Evolutionary conservation across 805 yeast genomes (phyloP).

Genomic region (Candida xyloterini): DNA sequence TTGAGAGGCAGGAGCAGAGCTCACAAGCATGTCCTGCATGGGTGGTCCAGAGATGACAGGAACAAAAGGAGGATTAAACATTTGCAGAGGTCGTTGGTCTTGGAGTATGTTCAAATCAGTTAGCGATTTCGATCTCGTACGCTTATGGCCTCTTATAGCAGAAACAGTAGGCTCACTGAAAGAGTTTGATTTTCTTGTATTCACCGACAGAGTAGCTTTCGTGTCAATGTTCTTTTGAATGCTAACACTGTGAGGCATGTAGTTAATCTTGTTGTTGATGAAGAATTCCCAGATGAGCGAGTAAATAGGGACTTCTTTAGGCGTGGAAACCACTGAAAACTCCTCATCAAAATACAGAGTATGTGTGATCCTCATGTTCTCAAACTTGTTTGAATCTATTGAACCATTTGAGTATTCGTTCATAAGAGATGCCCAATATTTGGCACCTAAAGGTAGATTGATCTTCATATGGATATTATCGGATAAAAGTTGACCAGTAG

Average conservation of each 20-base stretch:
- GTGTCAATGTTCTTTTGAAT: constrained; percentile 8
- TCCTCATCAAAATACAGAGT: constrained; percentile 31
- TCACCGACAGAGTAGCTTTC: not conserved
- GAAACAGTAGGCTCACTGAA: not conserved
- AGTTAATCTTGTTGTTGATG: constrained; percentile 15
- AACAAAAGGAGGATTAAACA: constrained; percentile 2
- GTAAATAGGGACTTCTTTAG: constrained; percentile 21
- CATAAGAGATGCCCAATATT: constrained; percentile 32
- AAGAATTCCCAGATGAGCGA: constrained; percentile 34
- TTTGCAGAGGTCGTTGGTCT: constrained; percentile 3
- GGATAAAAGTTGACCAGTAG: constrained; percentile 27
- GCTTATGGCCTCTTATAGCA: constrained; percentile 29
- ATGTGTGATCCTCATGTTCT: constrained; percentile 28
- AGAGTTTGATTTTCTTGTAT: constrained; percentile 4
- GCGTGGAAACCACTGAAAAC: constrained; percentile 14
- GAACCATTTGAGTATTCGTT: constrained; percentile 33
- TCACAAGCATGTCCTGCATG: constrained; percentile 7
- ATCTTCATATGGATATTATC: constrained; percentile 22
- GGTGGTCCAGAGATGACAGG: not conserved
- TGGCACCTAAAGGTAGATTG: constrained; percentile 32
- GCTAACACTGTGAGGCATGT: constrained; percentile 27
- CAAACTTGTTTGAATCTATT: constrained; percentile 21
- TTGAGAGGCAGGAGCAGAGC: constrained; percentile 26
- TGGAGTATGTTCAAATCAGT: constrained; percentile 29
- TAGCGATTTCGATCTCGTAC: constrained; percentile 36